Percentiles rank a stretch among this genome's conserved stretches.
Conservation (phyloP, 1,284 basidiomycete species). For the Coriolopsis trogii region DNA sequence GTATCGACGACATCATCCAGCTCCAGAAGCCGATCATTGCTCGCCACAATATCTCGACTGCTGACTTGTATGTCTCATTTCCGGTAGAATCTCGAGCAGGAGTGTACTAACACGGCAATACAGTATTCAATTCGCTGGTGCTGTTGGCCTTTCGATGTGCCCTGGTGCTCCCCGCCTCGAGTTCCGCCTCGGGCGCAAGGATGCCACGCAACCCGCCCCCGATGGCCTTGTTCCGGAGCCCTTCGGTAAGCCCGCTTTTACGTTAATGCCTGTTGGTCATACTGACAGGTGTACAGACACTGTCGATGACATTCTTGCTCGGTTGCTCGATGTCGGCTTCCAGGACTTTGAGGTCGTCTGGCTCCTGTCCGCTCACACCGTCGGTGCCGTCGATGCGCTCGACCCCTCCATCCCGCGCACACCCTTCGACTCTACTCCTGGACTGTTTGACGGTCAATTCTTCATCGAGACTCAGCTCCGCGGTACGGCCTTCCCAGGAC, state of each 20-base stretch:
- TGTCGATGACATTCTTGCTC: conserved; percentile 39
- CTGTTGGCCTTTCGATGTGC: conserved; percentile 43
- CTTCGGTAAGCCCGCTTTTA: conserved; percentile 19
- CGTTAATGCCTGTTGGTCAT: neutral
- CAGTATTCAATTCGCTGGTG: conserved; percentile 41
- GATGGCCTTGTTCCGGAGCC: conserved; percentile 41
- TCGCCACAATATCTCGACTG: conserved; percentile 35
- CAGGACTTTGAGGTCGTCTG: neutral
- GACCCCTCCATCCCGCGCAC: conserved; percentile 27
- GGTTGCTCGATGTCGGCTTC: conserved; percentile 30
- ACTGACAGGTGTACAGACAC: conserved; percentile 25
- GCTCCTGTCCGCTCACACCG: neutral
- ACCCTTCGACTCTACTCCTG: conserved; percentile 43
- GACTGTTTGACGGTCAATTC: conserved; percentile 40
- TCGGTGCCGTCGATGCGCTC: neutral
- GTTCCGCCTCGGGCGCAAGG: conserved; percentile 38
- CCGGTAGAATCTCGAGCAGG: no score
- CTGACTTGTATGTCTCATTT: neutral
- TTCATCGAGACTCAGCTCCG: conserved; percentile 42
- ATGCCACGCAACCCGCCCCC: conserved; percentile 30
- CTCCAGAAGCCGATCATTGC: conserved; percentile 2
- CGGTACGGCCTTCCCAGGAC: conserved; percentile 35
- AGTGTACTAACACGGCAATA: neutral
- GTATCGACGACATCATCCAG: conserved; percentile 5
- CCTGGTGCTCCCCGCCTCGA: conserved; percentile 43